Conservation (phyloP, 2,329 filamentous ascomycete genomes). For the Arthrobotrys entomopaga region DNA sequence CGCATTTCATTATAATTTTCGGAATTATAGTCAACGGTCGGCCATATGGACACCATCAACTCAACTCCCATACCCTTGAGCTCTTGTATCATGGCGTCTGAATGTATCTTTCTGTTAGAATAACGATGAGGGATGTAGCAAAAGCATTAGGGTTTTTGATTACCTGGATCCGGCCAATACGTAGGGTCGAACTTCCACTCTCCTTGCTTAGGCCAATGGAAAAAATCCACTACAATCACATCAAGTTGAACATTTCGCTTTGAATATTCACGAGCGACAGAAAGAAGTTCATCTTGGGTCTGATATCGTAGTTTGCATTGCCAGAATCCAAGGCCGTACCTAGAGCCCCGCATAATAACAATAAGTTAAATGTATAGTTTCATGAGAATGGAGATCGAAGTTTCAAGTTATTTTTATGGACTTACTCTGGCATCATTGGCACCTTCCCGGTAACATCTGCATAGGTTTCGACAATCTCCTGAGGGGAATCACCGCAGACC, state of each 20-base stretch:
- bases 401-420: neutral
- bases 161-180: constrained; percentile 3
- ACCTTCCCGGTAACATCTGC: neutral
- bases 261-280: neutral
- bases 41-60: constrained; percentile 4
- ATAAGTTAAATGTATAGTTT: too few species aligned
- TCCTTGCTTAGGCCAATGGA: constrained; percentile 9
- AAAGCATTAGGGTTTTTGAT: neutral
- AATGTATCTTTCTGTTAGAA: too few species aligned
- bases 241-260: neutral
- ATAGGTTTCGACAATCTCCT: neutral
- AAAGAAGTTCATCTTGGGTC: constrained; percentile 2
- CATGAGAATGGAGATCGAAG: neutral
- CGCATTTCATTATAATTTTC: constrained; percentile 5
- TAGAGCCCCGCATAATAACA: neutral
- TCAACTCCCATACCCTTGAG: constrained; percentile 2
- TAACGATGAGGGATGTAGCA: too few species aligned
- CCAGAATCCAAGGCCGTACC: constrained; percentile 1
- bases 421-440: constrained; percentile 3
- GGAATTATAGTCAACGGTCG: neutral
- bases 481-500: neutral
- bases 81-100: neutral
- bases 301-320: constrained; percentile 5
- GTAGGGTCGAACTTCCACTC: constrained; percentile 5
- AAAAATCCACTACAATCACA: constrained; percentile 5